Evolutionary conservation across 106 monocot genomes (phyloP), one percentile per base, ranked within the genome.

Genomic region (Platanthera guangdongensis): DNA sequence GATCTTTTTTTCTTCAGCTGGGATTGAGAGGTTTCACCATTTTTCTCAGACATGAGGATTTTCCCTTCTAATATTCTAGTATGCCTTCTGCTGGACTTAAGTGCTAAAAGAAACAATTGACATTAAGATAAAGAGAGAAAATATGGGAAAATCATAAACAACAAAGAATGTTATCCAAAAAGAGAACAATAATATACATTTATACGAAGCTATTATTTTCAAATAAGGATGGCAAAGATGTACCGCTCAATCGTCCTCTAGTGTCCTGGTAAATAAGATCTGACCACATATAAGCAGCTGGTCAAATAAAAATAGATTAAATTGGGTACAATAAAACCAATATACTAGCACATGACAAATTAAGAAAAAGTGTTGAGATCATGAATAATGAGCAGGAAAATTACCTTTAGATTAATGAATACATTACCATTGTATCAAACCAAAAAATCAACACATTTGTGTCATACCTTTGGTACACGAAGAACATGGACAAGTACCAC

Each of bases 241-340:
- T 70, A 70, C 70, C 70, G 47, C n/a, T 70, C 47, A 70, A 70
- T 48, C 70, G 70, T 16, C 70, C 70, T 70, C 70, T 70, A 47
- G 70, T 70, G 16, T 70, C 70, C 70, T 70, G 70, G 70, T 47
- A 70, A 1, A 70, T 48, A n/a, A 70, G 70, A 48, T 70, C 70
- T 48, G 47, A 47, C 70, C 70, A 70, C 70, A 70, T 70, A 70
- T 47, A 48, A 70, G 70, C 70, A 70, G 70, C 70, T 70, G 70
- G 12, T 32, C 12, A 65, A 12, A 12, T 18, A 65, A 65, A 70
- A 69, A 69, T 39, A 70, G 47, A 10, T 48, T 70, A 16, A 16
- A 16, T 47, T 16, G 11, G 18, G 70, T 8, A 70, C 47, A 47
- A 47, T 47, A 70, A 70, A 70, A 47, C 15, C 32, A 70, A 70